These are phyloP conservation scores for Lactarius pseudohatsudake DNA, from an alignment of 768 basidiomycete genomes.

Conservation along the genomic window DNA sequence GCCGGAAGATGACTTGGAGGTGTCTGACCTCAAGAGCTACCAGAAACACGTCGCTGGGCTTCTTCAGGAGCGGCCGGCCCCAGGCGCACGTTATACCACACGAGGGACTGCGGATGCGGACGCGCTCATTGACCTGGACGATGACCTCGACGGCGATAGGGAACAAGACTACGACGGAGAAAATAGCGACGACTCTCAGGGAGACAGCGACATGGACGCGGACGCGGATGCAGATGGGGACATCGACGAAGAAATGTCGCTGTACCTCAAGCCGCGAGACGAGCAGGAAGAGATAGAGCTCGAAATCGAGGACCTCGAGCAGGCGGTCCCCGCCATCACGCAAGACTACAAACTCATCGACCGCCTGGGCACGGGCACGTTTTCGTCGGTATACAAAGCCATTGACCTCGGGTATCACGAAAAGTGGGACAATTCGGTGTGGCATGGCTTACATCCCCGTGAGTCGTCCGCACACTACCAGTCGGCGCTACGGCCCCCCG, in stretches of 20 bases:
- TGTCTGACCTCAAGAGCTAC: slow-evolving; percentile 46
- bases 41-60: slow-evolving; percentile 51
- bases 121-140: slow-evolving; percentile 47
- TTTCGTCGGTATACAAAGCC: slow-evolving; percentile 99
- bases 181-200: slow-evolving; percentile 34
- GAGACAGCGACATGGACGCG: slow-evolving; percentile 31
- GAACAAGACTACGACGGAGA: slow-evolving; percentile 34
- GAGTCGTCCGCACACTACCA: slow-evolving; percentile 68
- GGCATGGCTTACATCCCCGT: slow-evolving; percentile 66
- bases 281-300: slow-evolving; percentile 72
- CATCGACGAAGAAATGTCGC: slow-evolving; percentile 62
- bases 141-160: slow-evolving; percentile 53
- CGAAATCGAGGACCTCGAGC: slow-evolving; percentile 74
- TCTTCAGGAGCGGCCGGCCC: slow-evolving; percentile 35
- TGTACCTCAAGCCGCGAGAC: slow-evolving; percentile 55
- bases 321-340: slow-evolving; percentile 62
- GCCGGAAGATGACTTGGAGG: slow-evolving; percentile 42
- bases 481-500: slow-evolving; percentile 42
- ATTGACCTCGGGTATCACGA: slow-evolving; percentile 73
- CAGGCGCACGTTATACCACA: slow-evolving; percentile 17
- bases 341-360: slow-evolving; percentile 79
- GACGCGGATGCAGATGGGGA: slow-evolving; percentile 40
- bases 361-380: slow-evolving; percentile 94
- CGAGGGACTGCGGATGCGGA: slow-evolving; percentile 23
- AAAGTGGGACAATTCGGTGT: slow-evolving; percentile 73